Conservation (phyloP, 2,329 filamentous ascomycete genomes). For the Graphilbum ipis-grandicollis region DNA sequence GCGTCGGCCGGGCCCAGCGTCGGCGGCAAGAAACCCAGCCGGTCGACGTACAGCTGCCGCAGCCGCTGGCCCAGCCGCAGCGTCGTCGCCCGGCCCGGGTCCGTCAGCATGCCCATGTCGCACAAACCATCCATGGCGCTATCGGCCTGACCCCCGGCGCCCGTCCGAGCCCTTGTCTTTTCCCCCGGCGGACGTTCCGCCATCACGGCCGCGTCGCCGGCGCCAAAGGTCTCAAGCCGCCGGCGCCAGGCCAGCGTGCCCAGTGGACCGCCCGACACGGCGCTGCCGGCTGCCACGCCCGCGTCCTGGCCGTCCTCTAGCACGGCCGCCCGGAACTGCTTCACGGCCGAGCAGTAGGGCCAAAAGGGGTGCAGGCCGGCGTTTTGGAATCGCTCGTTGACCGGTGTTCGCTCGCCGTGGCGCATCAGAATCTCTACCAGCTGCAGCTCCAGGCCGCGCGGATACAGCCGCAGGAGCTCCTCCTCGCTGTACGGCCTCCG, state of each 20-base stretch:
- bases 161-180: too few relatives aligned
- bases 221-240: conserved; percentile 67
- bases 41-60: conserved; percentile 56
- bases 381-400: conserved; percentile 77
- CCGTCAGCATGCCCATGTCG: conserved; percentile 60
- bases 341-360: conserved; percentile 76
- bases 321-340: conserved; percentile 42
- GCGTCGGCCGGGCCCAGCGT: conserved; percentile 29
- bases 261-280: conserved; percentile 18
- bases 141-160: too few relatives aligned
- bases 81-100: conserved; percentile 56
- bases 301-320: conserved; percentile 22
- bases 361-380: conserved; percentile 52
- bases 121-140: conserved; percentile 78
- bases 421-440: conserved; percentile 77
- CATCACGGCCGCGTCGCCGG: conserved; percentile 49
- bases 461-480: conserved; percentile 71
- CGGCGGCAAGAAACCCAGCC: conserved; percentile 52
- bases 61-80: conserved; percentile 50
- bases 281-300: conserved; percentile 23
- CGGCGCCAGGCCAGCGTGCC: conserved; percentile 44
- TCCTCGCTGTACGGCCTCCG: conserved; percentile 61
- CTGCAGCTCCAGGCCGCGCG: conserved; percentile 60
- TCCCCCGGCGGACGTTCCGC: conserved; percentile 51
- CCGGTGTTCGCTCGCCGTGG: conserved; percentile 69